phyloP scores from a whole-genome alignment of 768 basidiomycete species.

The Rhodocollybia butyracea region DNA sequence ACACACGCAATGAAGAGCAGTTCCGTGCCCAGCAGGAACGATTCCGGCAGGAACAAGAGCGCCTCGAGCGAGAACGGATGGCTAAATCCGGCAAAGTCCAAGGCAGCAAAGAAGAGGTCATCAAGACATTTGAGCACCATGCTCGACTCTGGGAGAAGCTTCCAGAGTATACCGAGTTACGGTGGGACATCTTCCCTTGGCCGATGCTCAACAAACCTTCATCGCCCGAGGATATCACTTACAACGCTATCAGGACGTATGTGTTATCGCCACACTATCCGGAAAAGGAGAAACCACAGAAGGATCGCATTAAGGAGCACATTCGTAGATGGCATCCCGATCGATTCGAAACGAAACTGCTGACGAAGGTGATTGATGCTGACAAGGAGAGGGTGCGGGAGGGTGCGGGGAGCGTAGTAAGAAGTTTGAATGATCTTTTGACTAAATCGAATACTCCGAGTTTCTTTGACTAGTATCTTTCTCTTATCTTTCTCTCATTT shows the following conservation, averaged over 20 bases:
- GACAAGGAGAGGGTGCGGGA: slow-evolving; percentile 67
- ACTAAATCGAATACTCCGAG: slow-evolving; percentile 43
- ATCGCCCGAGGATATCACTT: slow-evolving; percentile 59
- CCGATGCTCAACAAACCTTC: slow-evolving; percentile 59
- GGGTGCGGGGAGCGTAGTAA: slow-evolving; percentile 70
- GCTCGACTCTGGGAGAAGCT: slow-evolving; percentile 60
- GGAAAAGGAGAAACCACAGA: slow-evolving; percentile 46
- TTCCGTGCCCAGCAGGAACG: slow-evolving; percentile 63
- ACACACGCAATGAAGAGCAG: slow-evolving; percentile 61
- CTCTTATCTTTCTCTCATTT: not conserved
- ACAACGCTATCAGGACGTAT: slow-evolving; percentile 54
- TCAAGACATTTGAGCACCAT: slow-evolving; percentile 55
- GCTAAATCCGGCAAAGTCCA: slow-evolving; percentile 35
- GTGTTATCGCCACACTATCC: slow-evolving; percentile 57
- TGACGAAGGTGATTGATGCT: slow-evolving; percentile 59
- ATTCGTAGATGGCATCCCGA: slow-evolving; percentile 82
- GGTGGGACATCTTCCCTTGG: slow-evolving; percentile 75
- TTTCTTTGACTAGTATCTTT: slow-evolving; percentile 24
- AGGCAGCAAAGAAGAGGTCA: slow-evolving; percentile 55
- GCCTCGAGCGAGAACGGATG: slow-evolving; percentile 43
- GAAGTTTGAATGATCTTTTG: slow-evolving; percentile 70
- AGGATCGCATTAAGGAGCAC: slow-evolving; percentile 75
- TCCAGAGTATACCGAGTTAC: slow-evolving; percentile 37
- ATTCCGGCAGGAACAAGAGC: slow-evolving; percentile 68
- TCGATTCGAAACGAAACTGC: slow-evolving; percentile 68